Evolutionary conservation across 78 protist species (phyloP), one percentile per base, ranked within the genome.

Genomic region (Bigelowiella natans): DNA sequence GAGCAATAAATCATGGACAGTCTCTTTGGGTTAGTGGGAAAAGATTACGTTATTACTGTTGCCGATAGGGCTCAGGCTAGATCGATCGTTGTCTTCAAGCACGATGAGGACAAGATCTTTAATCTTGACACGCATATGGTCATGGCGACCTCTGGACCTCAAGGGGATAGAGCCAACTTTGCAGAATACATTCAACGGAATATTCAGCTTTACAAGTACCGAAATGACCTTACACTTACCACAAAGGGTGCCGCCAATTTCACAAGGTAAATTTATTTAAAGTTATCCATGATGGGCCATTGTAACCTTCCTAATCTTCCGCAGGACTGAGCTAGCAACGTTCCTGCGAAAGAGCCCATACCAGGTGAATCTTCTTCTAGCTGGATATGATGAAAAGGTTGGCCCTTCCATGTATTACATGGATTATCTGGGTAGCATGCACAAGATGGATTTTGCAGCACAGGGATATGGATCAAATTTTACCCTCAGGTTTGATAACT

Each of bases 401-500:
- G 86, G 38, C 29, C 85, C 36, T 1, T 86, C 92, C 1, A 30
- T 92, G 37, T 92, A 88, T 7, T 92, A 29, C 31, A 38, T 92
- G 83, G 93, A 92, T n/a, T 92, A 92, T 36, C 2, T 92, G 36
- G 93, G 87, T 2, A 2, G 88, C 3, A 2, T 88, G 63, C 31
- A 31, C n/a, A 26, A 88, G 2, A 29, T 92, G 34, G 34, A 87
- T 2, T 83, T 36, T 88, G 93, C 85, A 29, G 90, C 91, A 38
- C 93, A 92, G 1, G 93, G 93, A 2, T 92, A 92, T 39, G 73
- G 39, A 11, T 63, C 90, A 0, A 38, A 89, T 38, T 92, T 85
- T 36, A 37, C 51, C 1, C 36, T 37, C 11, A 37, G 86, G 40
- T 51, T 18, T n/a, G n/a, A n/a, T n/a, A n/a, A n/a, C n/a, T n/a